Base-by-base conservation (phyloP, 495 filamentous ascomycete genomes). In the Tuber brumale region DNA sequence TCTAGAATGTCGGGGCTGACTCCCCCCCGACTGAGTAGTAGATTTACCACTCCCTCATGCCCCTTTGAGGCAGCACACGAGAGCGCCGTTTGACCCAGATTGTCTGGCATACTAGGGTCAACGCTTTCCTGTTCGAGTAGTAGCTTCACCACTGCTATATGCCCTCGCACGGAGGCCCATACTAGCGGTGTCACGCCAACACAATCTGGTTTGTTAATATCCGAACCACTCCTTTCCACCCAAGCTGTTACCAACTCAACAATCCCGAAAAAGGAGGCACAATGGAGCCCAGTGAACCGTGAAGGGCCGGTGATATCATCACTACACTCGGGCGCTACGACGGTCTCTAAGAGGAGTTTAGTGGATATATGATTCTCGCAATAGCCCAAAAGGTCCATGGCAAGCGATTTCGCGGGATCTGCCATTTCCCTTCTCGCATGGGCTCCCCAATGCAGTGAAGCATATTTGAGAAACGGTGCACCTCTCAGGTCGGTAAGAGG, bases 31-130 rank as follows among this genome's bases (percentile, higher is more conserved):
- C 27, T 2, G 27, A 75, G 21, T 6, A 72, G 74, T 82, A 82
- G 71, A 48, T 71, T 70, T 43, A 82, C 81, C 0, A 83, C 78
- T 16, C 51, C 70, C 44, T 81, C 77, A 74, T 87, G 82, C 16
- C 85, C 86, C 21, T 75, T 75, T 70, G 72, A 77, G 41, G 84
- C 83, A 31, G 85, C 86, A 76, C 74, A 79, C 23, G 74, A 82
- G 0, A 85, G 80, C 41, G 84, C 76, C 7, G 83, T 81, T 57
- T 76, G 76, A 8, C 75, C 74, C 39, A 73, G 0, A 0, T 10
- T 23, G 21, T 51, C 46, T 9, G 46, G 46, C 0, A n/a, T n/a
- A 2, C n/a, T 18, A 0, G 46, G 46, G 46, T n/a, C 18, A 21
- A n/a, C 7, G 9, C n/a, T 21, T n/a, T 9, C 0, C 44, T 3